Evolutionary conservation across 2,329 filamentous ascomycete genomes (phyloP), one percentile per base, ranked within the genome.

Genomic region (Stagonosporopsis vannaccii): DNA sequence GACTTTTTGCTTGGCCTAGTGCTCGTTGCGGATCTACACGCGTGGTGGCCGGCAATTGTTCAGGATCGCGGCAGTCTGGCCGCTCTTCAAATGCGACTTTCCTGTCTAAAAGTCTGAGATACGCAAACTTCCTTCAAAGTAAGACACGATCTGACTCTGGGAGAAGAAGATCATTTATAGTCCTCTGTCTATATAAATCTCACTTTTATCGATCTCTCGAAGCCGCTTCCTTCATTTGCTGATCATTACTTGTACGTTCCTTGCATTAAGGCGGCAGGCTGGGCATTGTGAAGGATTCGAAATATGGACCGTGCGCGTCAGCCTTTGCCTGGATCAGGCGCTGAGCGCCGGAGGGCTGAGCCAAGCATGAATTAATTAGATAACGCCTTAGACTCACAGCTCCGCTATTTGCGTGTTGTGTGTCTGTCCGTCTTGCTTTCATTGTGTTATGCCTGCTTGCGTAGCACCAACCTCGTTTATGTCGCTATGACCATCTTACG

Each of bases 271-370:
- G 11, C 25, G n/a, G 32, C 30, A 23, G 26, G 8, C 13, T 30
- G 13, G 20, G 20, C 50, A 41, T 46, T 46, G 22, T 28, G 35
- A 45, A 51, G 41, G 23, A 51, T 51, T 40, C 19, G 4, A 12
- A 19, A 15, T 26, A 28, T 35, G 42, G 36, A 36, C 42, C 50
- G 50, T 53, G 50, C 50, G 42, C 43, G 37, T 46, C 33, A 53
- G 50, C 50, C 35, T 41, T 52, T 47, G 26, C 43, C 50, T 41
- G 13, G 28, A 53, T 53, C 28, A 41, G 50, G 50, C 17, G 30
- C 19, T 22, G 2, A 36, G n/a, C 35, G 11, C 40, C 41, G 35
- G 42, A 23, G 17, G 25, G 41, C 41, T 44, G 32, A 51, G 19
- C 50, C 25, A 35, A 35, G 40, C 17, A 5, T 26, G 9, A n/a